Conservation (phyloP, 495 filamentous ascomycete genomes). For the Pyrenopolyporus hunteri region DNA sequence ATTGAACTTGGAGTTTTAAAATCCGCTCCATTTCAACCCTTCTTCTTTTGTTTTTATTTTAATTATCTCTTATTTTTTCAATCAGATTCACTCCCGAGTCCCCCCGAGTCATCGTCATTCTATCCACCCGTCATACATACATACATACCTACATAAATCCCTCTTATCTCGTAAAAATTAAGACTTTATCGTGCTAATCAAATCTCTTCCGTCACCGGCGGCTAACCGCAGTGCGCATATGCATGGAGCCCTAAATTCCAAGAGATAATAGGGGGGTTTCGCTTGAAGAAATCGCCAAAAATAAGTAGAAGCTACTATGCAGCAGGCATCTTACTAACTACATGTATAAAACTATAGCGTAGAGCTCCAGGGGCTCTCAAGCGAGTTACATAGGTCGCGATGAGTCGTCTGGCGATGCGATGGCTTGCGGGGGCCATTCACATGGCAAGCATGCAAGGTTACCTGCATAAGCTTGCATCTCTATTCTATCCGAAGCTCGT, state of each 20-base stretch:
- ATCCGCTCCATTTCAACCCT: too few relatives aligned
- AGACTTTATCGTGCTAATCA: slow-evolving; percentile 19
- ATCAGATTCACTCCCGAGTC: neutral
- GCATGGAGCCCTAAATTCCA: slow-evolving; percentile 27
- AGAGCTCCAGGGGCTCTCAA: slow-evolving; percentile 13
- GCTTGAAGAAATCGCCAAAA: slow-evolving; percentile 1
- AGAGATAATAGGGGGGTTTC: slow-evolving; percentile 21
- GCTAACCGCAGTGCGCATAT: slow-evolving; percentile 39
- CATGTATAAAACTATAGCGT: too few relatives aligned
- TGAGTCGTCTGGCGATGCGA: slow-evolving; percentile 13
- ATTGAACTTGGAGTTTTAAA: too few relatives aligned
- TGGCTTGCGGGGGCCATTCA: slow-evolving; percentile 31
- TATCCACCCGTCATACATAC: too few relatives aligned
- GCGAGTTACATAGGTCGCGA: neutral
- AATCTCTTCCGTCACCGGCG: slow-evolving; percentile 30
- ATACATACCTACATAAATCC: neutral
- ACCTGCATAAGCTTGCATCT: slow-evolving; percentile 35
- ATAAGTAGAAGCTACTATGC: slow-evolving; percentile 1
- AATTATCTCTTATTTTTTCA: neutral
- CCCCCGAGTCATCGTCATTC: neutral
- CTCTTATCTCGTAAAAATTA: slow-evolving; percentile 20
- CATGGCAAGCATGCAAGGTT: slow-evolving; percentile 38
- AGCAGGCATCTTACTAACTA: too few relatives aligned
- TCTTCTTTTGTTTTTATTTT: neutral
- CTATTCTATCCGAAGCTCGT: slow-evolving; percentile 31